A percentile compares a stretch with the other conserved stretches of the same genome.
Conservation (phyloP, 1,284 basidiomycete species). For the Schizophyllum amplum region DNA sequence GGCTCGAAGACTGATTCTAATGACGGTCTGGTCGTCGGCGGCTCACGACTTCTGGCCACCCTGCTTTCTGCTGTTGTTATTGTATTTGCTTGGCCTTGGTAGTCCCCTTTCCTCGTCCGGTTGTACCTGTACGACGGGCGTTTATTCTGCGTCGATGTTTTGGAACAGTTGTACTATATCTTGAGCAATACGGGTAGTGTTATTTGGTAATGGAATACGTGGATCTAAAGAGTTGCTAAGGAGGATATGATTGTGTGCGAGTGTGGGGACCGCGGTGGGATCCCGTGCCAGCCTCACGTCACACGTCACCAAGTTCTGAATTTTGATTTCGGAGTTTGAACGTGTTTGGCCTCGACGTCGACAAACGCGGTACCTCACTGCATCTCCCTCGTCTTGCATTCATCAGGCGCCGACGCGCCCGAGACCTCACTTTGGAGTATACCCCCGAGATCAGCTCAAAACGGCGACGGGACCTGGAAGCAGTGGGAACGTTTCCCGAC, state of each 20-base stretch:
- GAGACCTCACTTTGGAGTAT: not conserved
- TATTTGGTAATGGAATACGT: not conserved
- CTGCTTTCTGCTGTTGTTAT: not conserved
- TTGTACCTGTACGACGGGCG: not conserved
- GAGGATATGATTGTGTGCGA: too few species aligned
- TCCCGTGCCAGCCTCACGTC: not conserved
- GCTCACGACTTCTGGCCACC: not conserved
- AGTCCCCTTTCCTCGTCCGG: not conserved
- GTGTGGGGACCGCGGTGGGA: too few species aligned
- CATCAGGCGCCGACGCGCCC: not conserved
- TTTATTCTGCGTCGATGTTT: not conserved
- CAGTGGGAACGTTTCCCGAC: conserved; percentile 41
- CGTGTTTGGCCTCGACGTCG: not conserved
- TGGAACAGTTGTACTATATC: not conserved
- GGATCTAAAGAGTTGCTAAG: not conserved
- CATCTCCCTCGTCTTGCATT: not conserved
- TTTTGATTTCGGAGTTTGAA: not conserved
- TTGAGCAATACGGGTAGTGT: not conserved
- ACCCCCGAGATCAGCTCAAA: conserved; percentile 31
- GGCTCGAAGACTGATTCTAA: not conserved
- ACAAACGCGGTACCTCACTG: not conserved
- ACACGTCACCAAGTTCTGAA: not conserved
- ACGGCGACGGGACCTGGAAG: conserved; percentile 69
- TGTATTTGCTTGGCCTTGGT: not conserved
- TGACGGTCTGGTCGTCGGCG: not conserved